phyloP scores from a whole-genome alignment of 257 asterid species.

The Solanum sitiens region DNA sequence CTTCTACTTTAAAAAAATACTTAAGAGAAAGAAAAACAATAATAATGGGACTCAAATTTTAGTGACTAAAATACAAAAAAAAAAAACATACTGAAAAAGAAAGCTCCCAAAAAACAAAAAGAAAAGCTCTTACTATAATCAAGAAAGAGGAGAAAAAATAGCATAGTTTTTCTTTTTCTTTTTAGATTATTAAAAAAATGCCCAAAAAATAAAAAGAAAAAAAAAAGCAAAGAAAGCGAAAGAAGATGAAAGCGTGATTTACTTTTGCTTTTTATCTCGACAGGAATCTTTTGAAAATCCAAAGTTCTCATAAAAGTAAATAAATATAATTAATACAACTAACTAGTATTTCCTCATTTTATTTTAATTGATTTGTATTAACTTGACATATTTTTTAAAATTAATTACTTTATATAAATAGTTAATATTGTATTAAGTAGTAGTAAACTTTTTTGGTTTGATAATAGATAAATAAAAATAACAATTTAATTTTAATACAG shows the following conservation, averaged over 20 bases:
- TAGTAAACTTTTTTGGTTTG: neutral
- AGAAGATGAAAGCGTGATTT: constrained; percentile 29
- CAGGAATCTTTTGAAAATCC: constrained; percentile 43
- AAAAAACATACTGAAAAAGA: neutral
- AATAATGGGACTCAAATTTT: constrained; percentile 8
- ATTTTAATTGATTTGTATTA: neutral
- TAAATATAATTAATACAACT: neutral
- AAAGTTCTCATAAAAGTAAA: constrained; percentile 12
- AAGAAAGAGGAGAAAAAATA: neutral
- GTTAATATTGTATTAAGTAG: too few relatives aligned
- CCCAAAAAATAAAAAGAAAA: neutral
- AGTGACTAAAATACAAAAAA: neutral
- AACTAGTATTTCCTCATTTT: neutral
- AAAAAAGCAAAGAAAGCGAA: constrained; percentile 31
- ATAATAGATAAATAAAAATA: too few relatives aligned
- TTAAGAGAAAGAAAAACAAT: neutral
- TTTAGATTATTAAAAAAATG: neutral
- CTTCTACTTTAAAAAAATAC: neutral
- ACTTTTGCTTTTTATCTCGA: constrained; percentile 44
- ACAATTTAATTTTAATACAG: fast-evolving
- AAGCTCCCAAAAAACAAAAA: neutral
- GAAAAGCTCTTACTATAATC: neutral
- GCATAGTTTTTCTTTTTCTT: neutral
- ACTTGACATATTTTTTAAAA: neutral
- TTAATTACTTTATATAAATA: neutral